Base-by-base conservation (phyloP, 169 alveolate genomes). In the Plasmodium sp. region DNA sequence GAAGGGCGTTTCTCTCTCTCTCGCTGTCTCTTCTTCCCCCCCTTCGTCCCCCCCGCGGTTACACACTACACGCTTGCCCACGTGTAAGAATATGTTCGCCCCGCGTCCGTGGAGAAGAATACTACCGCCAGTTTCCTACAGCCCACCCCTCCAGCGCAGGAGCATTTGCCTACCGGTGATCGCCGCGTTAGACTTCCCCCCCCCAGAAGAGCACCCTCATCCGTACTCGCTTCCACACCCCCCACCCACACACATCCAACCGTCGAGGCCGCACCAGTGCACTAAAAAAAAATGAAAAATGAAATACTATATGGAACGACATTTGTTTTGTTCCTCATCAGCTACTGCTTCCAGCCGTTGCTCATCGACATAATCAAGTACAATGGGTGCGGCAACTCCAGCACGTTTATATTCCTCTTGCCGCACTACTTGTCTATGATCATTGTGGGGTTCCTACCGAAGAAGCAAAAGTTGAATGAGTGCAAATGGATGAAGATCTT, bases 351-450 rank as follows among this genome's bases (percentile, higher is more conserved):
- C 43, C 93, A 85, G 36, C 93, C 93, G 0, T 12, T 85, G 14
- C 39, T 85, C 75, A 85, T 85, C 22, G 93, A 85, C 34, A 85
- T 77, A 9, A 85, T 85, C 74, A 85, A 85, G 79, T 85, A 85
- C 41, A 85, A 85, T 74, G 93, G 93, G 16, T 85, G 93, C 34
- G 92, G 81, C 36, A 93, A 95, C 94, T 82, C 97, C 27, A 93
- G 96, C 75, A 95, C 97, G 2, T 95, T 95, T 75, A 84, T 93
- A 18, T 81, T 95, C 77, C 84, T 95, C 51, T 43, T 95, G n/a
- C 97, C 97, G 27, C 97, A 95, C 45, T 95, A 95, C 67, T 95
- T 92, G 81, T 93, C 97, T 7, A 95, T 95, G 97, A 84, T 93
- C 39, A 39, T 94, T 71, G 97, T 95, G 22, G 97, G 97, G 16